phyloP scores from a whole-genome alignment of 2,329 filamentous ascomycete genomes.

The Cadophora luteo-olivacea region DNA sequence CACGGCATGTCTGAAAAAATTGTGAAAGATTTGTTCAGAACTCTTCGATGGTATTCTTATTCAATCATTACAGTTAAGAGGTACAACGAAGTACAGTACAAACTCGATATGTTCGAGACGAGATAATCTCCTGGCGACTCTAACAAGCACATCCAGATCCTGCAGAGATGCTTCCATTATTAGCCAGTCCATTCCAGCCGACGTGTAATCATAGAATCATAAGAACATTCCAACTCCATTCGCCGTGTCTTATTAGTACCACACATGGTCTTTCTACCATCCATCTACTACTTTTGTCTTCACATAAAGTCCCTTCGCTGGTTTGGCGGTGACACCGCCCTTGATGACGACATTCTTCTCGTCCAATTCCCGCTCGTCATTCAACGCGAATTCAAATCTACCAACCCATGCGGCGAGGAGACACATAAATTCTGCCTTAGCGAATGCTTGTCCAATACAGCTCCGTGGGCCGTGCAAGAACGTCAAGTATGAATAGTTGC shows the following conservation, averaged over 20 bases:
- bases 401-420: slow-evolving; percentile 80
- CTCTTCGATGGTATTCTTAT: not conserved
- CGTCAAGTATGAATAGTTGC: slow-evolving; percentile 79
- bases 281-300: slow-evolving; percentile 70
- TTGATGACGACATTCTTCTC: slow-evolving; percentile 72
- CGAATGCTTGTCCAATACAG: slow-evolving; percentile 85
- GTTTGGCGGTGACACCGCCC: slow-evolving; percentile 74
- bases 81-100: not conserved
- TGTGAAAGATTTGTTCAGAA: not conserved
- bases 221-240: not conserved
- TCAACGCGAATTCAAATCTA: slow-evolving; percentile 69
- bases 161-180: not conserved
- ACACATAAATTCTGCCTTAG: slow-evolving; percentile 84
- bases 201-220: not conserved
- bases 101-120: not conserved
- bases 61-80: slow-evolving; percentile 1
- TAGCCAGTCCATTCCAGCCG: not conserved
- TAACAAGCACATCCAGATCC: not conserved
- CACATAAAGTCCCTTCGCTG: slow-evolving; percentile 74
- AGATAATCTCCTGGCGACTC: not conserved
- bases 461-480: slow-evolving; percentile 87
- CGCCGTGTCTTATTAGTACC: not conserved
- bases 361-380: slow-evolving; percentile 66
- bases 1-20: too few relatives aligned
- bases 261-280: slow-evolving; percentile 55